These are phyloP conservation scores for Aspergillus fumigatus DNA, from an alignment of 2,329 filamentous ascomycete genomes.

Conservation along the genomic window DNA sequence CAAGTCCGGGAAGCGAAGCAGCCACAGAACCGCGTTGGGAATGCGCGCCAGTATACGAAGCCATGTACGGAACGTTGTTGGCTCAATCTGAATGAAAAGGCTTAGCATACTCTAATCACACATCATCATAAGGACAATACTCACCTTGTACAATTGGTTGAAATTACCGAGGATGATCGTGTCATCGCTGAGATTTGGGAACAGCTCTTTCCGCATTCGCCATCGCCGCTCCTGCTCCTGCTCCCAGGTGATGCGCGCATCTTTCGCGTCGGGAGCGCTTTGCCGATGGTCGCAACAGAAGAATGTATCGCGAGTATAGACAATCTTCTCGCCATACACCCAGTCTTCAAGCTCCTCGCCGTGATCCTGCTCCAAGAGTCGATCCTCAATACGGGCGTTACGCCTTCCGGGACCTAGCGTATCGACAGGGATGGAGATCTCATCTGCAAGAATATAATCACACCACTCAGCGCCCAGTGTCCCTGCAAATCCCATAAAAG, in stretches of 20 bases:
- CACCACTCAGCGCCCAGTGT: constrained; percentile 97
- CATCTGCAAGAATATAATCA: constrained; percentile 90
- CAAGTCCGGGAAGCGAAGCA: constrained; percentile 91
- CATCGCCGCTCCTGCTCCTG: constrained; percentile 78
- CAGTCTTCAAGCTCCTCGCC: constrained; percentile 69
- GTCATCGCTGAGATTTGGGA: constrained; percentile 76
- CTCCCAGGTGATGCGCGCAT: constrained; percentile 69
- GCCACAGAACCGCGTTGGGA: constrained; percentile 87
- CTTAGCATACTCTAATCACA: not conserved
- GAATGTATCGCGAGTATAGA: constrained; percentile 91
- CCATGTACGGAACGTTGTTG: constrained; percentile 93
- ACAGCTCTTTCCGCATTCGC: constrained; percentile 89
- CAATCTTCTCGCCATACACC: constrained; percentile 96
- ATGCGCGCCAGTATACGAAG: constrained; percentile 80
- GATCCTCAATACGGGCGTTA: constrained; percentile 70
- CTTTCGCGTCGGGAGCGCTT: constrained; percentile 69
- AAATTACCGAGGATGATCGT: constrained; percentile 94
- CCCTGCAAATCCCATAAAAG: constrained; percentile 98
- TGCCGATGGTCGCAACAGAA: constrained; percentile 98
- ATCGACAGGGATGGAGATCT: constrained; percentile 74
- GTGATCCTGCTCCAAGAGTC: constrained; percentile 58
- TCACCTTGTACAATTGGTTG: constrained; percentile 96
- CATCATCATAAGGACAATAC: not conserved
- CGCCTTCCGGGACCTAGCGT: constrained; percentile 76
- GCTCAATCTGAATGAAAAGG: constrained; percentile 68